These are phyloP conservation scores for Furcasterigmium sp. DNA, from an alignment of 2,329 filamentous ascomycete species.

Conservation along the genomic window DNA sequence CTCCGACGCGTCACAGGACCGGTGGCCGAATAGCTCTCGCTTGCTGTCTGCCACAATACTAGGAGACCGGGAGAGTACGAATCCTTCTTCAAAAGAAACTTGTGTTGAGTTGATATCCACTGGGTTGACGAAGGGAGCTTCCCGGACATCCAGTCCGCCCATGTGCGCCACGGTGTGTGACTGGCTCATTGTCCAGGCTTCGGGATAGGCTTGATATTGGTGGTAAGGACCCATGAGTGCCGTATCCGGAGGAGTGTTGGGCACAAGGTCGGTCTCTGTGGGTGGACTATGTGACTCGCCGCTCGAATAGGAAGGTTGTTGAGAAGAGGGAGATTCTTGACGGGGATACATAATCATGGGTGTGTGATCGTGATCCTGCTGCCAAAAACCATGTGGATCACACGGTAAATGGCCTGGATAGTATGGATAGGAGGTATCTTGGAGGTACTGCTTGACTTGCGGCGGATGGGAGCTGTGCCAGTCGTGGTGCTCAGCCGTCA, in stretches of 20 bases:
- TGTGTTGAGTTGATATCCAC: slow-evolving; percentile 10
- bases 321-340: slow-evolving; percentile 30
- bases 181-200: slow-evolving; percentile 4
- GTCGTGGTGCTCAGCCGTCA: slow-evolving; percentile 4
- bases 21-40: not conserved
- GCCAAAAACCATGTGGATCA: slow-evolving; percentile 2
- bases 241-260: slow-evolving; percentile 30
- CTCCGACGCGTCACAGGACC: not conserved
- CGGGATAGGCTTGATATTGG: slow-evolving; percentile 6
- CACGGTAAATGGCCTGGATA: too few species aligned
- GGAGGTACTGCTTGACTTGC: slow-evolving; percentile 8
- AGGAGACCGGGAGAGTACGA: not conserved
- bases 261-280: slow-evolving; percentile 32
- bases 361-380: slow-evolving; percentile 11
- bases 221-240: slow-evolving; percentile 23
- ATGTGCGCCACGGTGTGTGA: slow-evolving; percentile 1
- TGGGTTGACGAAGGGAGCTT: slow-evolving; percentile 8
- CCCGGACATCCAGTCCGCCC: not conserved
- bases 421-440: slow-evolving; percentile 9
- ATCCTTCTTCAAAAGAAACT: slow-evolving; percentile 4
- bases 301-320: slow-evolving; percentile 28
- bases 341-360: slow-evolving; percentile 17
- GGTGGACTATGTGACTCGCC: slow-evolving; percentile 31
- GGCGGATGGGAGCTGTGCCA: slow-evolving; percentile 2
- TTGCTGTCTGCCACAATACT: not conserved